phyloP scores from a whole-genome alignment of 805 yeast genomes.

The Candida hispaniensis region DNA sequence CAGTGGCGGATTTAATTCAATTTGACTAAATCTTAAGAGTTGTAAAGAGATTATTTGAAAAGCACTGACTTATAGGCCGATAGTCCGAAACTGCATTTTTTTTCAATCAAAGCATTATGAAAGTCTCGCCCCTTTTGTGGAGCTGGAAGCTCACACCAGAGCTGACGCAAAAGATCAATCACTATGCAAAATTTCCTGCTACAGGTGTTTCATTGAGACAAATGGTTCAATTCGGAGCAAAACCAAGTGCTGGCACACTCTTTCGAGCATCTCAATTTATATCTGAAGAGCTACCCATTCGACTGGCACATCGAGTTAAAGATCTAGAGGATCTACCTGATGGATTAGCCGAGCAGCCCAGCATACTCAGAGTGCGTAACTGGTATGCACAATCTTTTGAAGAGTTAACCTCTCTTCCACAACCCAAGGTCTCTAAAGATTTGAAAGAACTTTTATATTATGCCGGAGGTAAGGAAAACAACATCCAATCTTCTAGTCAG shows the following conservation, averaged over 20 bases:
- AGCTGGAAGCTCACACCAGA: constrained; percentile 31
- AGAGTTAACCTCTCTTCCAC: constrained; percentile 52
- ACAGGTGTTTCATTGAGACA: constrained; percentile 77
- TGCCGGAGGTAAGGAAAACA: constrained; percentile 18
- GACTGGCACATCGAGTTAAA: constrained; percentile 76
- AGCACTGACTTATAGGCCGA: too few relatives aligned
- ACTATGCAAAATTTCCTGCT: constrained; percentile 64
- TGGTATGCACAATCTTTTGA: constrained; percentile 92
- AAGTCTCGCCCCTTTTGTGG: constrained; percentile 11
- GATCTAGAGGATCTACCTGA: constrained; percentile 74
- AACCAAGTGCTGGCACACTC: constrained; percentile 65
- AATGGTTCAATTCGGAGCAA: constrained; percentile 84
- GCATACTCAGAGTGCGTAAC: constrained; percentile 63
- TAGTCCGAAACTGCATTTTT: too few relatives aligned
- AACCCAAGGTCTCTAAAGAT: constrained; percentile 42
- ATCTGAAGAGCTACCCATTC: constrained; percentile 75
- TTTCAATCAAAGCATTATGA: too few relatives aligned
- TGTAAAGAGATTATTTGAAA: too few relatives aligned
- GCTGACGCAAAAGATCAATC: constrained; percentile 45
- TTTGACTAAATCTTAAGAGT: too few relatives aligned
- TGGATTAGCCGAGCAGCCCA: constrained; percentile 61
- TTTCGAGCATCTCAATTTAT: constrained; percentile 78
- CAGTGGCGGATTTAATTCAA: too few relatives aligned
- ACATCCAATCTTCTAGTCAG: constrained; percentile 13
- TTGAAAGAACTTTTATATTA: constrained; percentile 25